Percentiles rank a stretch among this genome's conserved stretches.
Evolutionary conservation across 176 grass and related monocot genomes (phyloP).

Genomic region (Oryza nivara): DNA sequence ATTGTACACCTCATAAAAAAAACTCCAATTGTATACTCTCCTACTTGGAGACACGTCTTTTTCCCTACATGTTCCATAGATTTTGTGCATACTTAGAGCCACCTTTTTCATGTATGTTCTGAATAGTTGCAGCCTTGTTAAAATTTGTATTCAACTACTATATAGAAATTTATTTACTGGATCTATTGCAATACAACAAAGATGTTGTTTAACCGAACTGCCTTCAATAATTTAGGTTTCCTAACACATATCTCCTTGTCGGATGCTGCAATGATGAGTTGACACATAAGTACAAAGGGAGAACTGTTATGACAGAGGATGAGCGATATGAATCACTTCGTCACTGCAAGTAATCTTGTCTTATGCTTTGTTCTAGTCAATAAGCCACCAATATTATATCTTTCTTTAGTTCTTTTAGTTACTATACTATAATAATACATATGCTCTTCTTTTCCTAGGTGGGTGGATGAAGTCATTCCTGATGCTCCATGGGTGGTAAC

Average conservation of each 20-base stretch:
- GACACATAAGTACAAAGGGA: conserved; percentile 79
- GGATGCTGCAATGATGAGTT: conserved; percentile 92
- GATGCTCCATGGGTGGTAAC: conserved; percentile 93
- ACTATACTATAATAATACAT: conserved; percentile 31
- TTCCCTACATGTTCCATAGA: background rate
- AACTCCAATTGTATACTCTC: background rate
- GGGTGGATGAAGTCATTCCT: conserved; percentile 97
- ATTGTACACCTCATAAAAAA: background rate
- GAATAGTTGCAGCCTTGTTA: conserved; percentile 22
- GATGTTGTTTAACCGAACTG: conserved; percentile 23
- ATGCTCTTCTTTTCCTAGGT: conserved; percentile 51
- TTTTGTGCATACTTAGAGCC: background rate
- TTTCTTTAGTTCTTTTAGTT: background rate
- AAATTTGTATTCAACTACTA: conserved; percentile 3
- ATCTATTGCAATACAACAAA: background rate
- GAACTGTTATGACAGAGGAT: conserved; percentile 83
- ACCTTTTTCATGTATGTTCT: background rate
- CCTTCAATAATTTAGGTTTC: conserved; percentile 64
- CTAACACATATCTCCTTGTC: conserved; percentile 81
- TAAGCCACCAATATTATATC: background rate
- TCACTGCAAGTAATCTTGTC: conserved; percentile 76
- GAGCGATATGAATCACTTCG: conserved; percentile 95
- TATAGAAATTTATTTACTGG: background rate
- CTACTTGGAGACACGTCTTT: background rate
- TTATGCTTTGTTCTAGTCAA: conserved; percentile 21